Conservation (phyloP, 208 protist genomes). For the Wallacemonas collosoma region DNA sequence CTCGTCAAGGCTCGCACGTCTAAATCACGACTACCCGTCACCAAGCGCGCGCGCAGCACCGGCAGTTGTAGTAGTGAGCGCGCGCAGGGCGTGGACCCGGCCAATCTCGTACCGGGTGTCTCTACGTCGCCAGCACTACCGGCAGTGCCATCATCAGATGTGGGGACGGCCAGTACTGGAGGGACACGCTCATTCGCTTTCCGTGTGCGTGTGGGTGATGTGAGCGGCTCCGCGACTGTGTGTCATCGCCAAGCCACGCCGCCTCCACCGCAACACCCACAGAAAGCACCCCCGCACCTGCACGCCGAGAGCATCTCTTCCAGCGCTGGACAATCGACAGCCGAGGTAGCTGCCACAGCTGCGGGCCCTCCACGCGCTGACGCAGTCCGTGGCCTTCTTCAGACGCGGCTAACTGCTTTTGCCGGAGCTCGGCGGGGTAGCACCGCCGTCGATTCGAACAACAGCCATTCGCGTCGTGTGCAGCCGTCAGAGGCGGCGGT, state of each 20-base stretch:
- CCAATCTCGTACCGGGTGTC: background rate
- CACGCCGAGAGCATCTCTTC: too few species aligned
- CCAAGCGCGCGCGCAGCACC: background rate
- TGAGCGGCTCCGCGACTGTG: background rate
- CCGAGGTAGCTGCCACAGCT: background rate
- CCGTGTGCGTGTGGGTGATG: background rate
- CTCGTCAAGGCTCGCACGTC: background rate
- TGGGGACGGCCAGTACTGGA: background rate
- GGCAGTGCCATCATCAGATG: background rate
- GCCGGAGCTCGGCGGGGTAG: background rate
- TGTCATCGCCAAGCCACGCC: too few species aligned
- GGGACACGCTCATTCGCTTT: background rate
- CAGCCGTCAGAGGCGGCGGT: background rate
- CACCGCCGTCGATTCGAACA: background rate
- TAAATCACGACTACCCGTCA: background rate
- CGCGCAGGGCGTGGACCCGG: background rate
- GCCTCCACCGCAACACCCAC: background rate
- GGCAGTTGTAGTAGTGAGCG: background rate
- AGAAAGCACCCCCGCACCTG: too few species aligned
- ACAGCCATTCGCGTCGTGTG: background rate
- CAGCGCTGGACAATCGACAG: background rate
- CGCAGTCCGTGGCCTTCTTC: too few species aligned
- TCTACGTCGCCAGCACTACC: background rate
- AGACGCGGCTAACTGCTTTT: constrained; percentile 1
- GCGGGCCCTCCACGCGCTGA: background rate